phyloP scores from a whole-genome alignment of 2,329 filamentous ascomycete species.

The Ploettnerulaceae sp. region DNA sequence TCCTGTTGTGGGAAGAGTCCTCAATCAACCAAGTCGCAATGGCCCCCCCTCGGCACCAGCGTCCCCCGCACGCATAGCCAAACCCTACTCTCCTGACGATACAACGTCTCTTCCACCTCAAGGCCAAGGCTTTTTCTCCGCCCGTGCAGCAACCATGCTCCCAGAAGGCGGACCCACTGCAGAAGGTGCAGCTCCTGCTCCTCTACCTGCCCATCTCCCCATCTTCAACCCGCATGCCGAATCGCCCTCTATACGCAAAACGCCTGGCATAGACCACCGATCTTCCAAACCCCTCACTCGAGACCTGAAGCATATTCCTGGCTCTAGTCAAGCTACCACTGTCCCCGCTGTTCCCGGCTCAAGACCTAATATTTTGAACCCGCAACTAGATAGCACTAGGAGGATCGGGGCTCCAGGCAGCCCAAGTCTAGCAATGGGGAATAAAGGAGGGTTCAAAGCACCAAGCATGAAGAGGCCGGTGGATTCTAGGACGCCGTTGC shows the following conservation, averaged over 20 bases:
- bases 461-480: slow-evolving; percentile 45
- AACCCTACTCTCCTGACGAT: slow-evolving; percentile 15
- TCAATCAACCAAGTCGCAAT: slow-evolving; percentile 33
- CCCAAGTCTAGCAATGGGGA: slow-evolving; percentile 46
- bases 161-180: slow-evolving; percentile 40
- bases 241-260: slow-evolving; percentile 83
- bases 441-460: slow-evolving; percentile 54
- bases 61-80: slow-evolving; percentile 24
- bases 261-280: slow-evolving; percentile 77
- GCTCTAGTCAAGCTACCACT: slow-evolving; percentile 28
- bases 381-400: slow-evolving; percentile 48
- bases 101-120: slow-evolving; percentile 22
- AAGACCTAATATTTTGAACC: slow-evolving; percentile 45
- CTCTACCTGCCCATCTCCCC: slow-evolving; percentile 43
- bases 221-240: slow-evolving; percentile 71
- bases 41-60: slow-evolving; percentile 24
- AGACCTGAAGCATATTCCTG: slow-evolving; percentile 47
- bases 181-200: slow-evolving; percentile 30
- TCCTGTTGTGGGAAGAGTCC: slow-evolving; percentile 22
- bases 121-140: slow-evolving; percentile 60
- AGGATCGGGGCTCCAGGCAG: slow-evolving; percentile 55
- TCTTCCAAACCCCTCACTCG: slow-evolving; percentile 66
- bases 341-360: slow-evolving; percentile 8
- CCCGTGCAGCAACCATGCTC: slow-evolving; percentile 56
- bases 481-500: slow-evolving; percentile 25